These are phyloP conservation scores for Cardamine occulta DNA, from an alignment of 345 rosid species.

Conservation along the genomic window DNA sequence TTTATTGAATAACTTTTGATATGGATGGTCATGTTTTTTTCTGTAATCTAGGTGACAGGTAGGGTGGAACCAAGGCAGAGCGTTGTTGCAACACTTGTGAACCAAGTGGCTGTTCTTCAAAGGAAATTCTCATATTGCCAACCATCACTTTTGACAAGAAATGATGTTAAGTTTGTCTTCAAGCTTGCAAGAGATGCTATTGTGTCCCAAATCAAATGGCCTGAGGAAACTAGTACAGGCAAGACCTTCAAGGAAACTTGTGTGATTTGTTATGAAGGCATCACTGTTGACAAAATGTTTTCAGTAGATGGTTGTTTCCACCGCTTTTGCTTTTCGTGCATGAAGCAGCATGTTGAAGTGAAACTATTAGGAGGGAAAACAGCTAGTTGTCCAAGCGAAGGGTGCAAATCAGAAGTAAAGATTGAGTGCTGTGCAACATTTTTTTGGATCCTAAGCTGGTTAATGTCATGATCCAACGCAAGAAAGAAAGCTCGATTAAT, in stretches of 20 bases:
- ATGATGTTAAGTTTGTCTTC: conserved; percentile 55
- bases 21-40: conserved; percentile 18
- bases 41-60: conserved; percentile 56
- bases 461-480: conserved; percentile 59
- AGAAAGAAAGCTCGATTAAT: conserved; percentile 68
- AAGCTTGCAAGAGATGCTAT: conserved; percentile 80
- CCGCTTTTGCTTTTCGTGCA: conserved; percentile 78
- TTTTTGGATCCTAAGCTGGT: conserved; percentile 69
- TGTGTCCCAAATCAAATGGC: conserved; percentile 63
- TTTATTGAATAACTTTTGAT: neutral
- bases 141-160: conserved; percentile 48
- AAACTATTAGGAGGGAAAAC: conserved; percentile 65
- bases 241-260: conserved; percentile 64
- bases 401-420: conserved; percentile 62
- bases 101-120: conserved; percentile 53
- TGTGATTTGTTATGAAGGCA: conserved; percentile 72
- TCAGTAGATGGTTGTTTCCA: conserved; percentile 70
- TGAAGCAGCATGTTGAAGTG: conserved; percentile 81
- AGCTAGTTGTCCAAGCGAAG: conserved; percentile 73
- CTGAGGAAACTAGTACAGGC: conserved; percentile 51
- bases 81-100: conserved; percentile 51
- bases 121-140: conserved; percentile 49
- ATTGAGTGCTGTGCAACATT: conserved; percentile 59
- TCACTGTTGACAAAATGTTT: conserved; percentile 57
- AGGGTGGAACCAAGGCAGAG: conserved; percentile 47